phyloP scores from a whole-genome alignment of 257 asterid genomes.

The Ophiorrhiza pumila region DNA sequence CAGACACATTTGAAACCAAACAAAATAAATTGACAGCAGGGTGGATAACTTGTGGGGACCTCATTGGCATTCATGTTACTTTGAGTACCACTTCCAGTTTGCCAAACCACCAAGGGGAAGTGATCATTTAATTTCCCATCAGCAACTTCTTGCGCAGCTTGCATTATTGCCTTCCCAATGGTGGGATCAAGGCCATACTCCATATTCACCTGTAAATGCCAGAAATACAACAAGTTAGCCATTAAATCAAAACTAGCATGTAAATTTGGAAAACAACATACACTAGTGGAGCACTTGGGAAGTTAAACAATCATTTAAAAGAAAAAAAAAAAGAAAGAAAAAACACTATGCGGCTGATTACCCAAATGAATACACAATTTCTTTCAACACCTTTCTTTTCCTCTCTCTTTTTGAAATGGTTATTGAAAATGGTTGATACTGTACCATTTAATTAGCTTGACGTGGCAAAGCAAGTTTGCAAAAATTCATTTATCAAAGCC shows the following conservation, averaged over 20 bases:
- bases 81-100: slow-evolving; percentile 99
- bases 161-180: slow-evolving; percentile 90
- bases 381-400: neutral
- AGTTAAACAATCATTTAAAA: neutral
- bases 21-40: neutral
- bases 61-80: slow-evolving; percentile 99
- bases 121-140: slow-evolving; percentile 92
- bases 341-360: neutral
- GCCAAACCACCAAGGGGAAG: slow-evolving; percentile 98
- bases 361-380: neutral
- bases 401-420: neutral
- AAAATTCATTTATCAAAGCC: neutral
- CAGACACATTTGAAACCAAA: neutral
- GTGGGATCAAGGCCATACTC: slow-evolving; percentile 93
- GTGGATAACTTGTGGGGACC: slow-evolving; percentile 41
- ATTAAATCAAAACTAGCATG: neutral
- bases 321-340: neutral
- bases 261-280: neutral
- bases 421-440: neutral
- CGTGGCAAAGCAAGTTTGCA: neutral
- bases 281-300: neutral
- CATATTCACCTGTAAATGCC: slow-evolving; percentile 65
- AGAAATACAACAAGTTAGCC: neutral
- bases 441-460: neutral
- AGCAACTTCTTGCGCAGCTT: slow-evolving; percentile 98